Base-by-base conservation (phyloP, 768 basidiomycete genomes). In the Neoboletus magnificus region DNA sequence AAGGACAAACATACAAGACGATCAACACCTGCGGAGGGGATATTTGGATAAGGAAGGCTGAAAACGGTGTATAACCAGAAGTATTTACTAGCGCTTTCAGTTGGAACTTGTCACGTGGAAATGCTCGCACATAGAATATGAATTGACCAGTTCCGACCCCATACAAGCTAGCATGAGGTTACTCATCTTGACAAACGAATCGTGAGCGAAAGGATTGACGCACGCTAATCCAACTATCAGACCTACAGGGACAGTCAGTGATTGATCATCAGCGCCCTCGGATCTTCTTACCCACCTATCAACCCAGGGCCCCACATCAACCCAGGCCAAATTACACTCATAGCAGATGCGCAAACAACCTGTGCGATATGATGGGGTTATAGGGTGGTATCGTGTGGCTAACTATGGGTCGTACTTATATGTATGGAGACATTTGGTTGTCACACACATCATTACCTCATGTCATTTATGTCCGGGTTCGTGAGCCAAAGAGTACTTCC, bases 1-100 rank as follows among this genome's bases (percentile, higher is more conserved):
- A 5, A 20, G n/a, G n/a, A 5, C 4, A 8, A 20, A 39, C 37
- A 39, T 10, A 30, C 62, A 63, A 64, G 41, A 47, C 35, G 2
- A 43, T 1, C 40, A 40, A 18, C 10, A 29, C 37, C 37, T 39
- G 18, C n/a, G 37, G 37, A 39, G 10, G 37, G 3, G n/a, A n/a
- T n/a, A n/a, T n/a, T n/a, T 15, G n/a, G 37, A 11, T 4, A 39
- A n/a, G 36, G 36, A 0, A 10, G 10, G 4, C n/a, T n/a, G n/a
- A 18, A 18, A n/a, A 39, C 3, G 11, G n/a, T 39, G 4, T 9
- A 39, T n/a, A 20, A 20, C 4, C 20, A 10, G 33, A 16, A 7
- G 7, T 20, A 11, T 5, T n/a, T 39, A 39, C 37, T 7, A 39
- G n/a, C 9, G 10, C 37, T 39, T 20, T 39, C 4, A 39, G 37